Percentiles rank a stretch among this genome's conserved stretches.
These are phyloP conservation scores for Talaromyces sp. DNA, from an alignment of 2,329 filamentous ascomycete species.

Conservation along the genomic window DNA sequence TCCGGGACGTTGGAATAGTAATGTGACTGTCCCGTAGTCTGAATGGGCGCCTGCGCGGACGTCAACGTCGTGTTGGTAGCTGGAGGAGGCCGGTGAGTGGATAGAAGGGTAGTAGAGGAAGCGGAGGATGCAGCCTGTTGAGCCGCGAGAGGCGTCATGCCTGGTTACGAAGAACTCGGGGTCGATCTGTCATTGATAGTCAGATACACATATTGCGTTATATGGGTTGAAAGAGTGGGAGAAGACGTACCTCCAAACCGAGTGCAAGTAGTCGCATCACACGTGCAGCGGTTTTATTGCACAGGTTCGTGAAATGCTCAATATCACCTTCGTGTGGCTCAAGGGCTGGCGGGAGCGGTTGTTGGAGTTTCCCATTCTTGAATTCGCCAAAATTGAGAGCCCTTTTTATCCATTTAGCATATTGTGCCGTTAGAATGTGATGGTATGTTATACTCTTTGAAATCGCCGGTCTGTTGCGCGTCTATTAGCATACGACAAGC, in stretches of 20 bases:
- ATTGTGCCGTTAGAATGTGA: neutral
- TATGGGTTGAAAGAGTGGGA: neutral
- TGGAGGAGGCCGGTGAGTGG: slow-evolving; percentile 37
- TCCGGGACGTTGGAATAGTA: slow-evolving; percentile 77
- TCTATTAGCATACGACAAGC: slow-evolving; percentile 5
- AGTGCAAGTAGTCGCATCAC: slow-evolving; percentile 73
- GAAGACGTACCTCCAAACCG: slow-evolving; percentile 58
- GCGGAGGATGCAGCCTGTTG: slow-evolving; percentile 58
- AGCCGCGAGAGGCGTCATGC: slow-evolving; percentile 50
- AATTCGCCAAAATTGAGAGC: slow-evolving; percentile 91
- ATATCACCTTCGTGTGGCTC: slow-evolving; percentile 56
- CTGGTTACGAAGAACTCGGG: slow-evolving; percentile 56
- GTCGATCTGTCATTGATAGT: slow-evolving; percentile 33
- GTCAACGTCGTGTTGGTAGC: slow-evolving; percentile 52
- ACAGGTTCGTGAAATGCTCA: slow-evolving; percentile 62
- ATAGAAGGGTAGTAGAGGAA: slow-evolving; percentile 67
- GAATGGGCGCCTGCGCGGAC: slow-evolving; percentile 88
- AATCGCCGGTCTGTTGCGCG: slow-evolving; percentile 62
- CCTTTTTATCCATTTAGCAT: slow-evolving; percentile 44
- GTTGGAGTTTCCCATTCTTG: slow-evolving; percentile 60
- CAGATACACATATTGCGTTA: neutral
- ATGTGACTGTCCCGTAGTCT: slow-evolving; percentile 68
- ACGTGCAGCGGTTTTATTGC: slow-evolving; percentile 65
- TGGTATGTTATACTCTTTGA: slow-evolving; percentile 65
- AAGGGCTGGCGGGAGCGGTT: slow-evolving; percentile 68